phyloP scores from a whole-genome alignment of 2,329 filamentous ascomycete genomes.

The Aureobasidium musti region DNA sequence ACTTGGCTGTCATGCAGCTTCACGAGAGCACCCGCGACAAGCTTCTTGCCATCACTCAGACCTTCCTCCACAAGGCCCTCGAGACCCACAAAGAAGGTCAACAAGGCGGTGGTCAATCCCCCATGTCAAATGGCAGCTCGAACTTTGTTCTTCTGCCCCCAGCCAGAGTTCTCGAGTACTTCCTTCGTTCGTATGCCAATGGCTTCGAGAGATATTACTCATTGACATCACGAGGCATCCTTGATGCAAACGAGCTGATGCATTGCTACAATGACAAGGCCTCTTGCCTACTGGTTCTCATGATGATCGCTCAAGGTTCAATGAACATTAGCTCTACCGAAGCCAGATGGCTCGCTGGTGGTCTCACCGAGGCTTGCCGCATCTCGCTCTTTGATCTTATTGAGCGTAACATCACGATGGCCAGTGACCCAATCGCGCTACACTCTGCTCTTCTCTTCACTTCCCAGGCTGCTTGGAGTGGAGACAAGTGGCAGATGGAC shows the following conservation, averaged over 20 bases:
- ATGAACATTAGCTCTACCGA: constrained; percentile 66
- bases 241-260: constrained; percentile 69
- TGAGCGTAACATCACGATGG: constrained; percentile 69
- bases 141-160: constrained; percentile 68
- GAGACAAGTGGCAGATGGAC: constrained; percentile 77
- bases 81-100: constrained; percentile 61
- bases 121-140: constrained; percentile 55
- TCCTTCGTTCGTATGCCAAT: constrained; percentile 66
- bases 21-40: constrained; percentile 64
- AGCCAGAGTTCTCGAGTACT: constrained; percentile 66
- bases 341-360: constrained; percentile 65
- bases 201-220: constrained; percentile 68
- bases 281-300: constrained; percentile 64
- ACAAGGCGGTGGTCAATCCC: constrained; percentile 43
- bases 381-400: constrained; percentile 72
- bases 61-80: constrained; percentile 68
- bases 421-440: constrained; percentile 64
- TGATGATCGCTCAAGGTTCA: constrained; percentile 73
- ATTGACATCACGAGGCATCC: constrained; percentile 59
- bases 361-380: constrained; percentile 69
- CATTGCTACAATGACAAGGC: constrained; percentile 63
- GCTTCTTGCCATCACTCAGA: constrained; percentile 70
- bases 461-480: constrained; percentile 69
- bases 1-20: constrained; percentile 52
- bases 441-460: constrained; percentile 68